Evolutionary conservation across 1,284 basidiomycete genomes (phyloP).

Genomic region (Anthracocystis setariae): DNA sequence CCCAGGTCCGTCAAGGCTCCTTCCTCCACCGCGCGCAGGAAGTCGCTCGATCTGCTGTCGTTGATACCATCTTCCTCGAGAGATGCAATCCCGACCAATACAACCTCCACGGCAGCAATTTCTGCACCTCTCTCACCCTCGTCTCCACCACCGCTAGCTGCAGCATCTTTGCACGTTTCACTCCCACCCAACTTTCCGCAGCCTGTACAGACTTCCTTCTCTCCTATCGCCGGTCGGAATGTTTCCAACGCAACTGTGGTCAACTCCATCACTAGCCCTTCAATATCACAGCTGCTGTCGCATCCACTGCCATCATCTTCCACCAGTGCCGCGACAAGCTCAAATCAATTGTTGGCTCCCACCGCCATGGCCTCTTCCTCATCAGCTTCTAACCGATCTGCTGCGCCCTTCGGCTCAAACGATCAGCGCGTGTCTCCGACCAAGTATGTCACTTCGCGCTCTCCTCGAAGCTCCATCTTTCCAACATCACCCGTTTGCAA

Average conservation of each 20-base stretch:
- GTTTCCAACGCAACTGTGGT: constrained; percentile 20
- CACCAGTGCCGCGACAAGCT: background rate
- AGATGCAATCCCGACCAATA: background rate
- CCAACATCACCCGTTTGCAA: constrained; percentile 13
- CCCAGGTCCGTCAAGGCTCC: background rate
- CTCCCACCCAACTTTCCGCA: constrained; percentile 57
- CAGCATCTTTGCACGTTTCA: constrained; percentile 49
- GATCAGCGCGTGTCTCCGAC: constrained; percentile 11
- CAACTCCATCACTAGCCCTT: constrained; percentile 37
- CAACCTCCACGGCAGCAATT: background rate
- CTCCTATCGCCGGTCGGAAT: constrained; percentile 38
- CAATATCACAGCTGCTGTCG: constrained; percentile 41
- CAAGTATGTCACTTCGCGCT: constrained; percentile 11
- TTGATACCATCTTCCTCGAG: constrained; percentile 11
- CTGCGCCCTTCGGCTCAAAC: background rate
- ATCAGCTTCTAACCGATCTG: background rate
- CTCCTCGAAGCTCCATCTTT: constrained; percentile 2
- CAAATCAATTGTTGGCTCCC: constrained; percentile 1
- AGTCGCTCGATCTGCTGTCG: constrained; percentile 4
- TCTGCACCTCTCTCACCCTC: constrained; percentile 14
- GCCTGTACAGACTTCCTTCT: constrained; percentile 54
- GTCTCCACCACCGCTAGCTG: constrained; percentile 18
- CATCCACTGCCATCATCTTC: constrained; percentile 12
- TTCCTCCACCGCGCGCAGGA: background rate
- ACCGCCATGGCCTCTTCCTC: background rate